Evolutionary conservation across 805 yeast genomes (phyloP).

Genomic region (Helenozyma rhizophorensis): DNA sequence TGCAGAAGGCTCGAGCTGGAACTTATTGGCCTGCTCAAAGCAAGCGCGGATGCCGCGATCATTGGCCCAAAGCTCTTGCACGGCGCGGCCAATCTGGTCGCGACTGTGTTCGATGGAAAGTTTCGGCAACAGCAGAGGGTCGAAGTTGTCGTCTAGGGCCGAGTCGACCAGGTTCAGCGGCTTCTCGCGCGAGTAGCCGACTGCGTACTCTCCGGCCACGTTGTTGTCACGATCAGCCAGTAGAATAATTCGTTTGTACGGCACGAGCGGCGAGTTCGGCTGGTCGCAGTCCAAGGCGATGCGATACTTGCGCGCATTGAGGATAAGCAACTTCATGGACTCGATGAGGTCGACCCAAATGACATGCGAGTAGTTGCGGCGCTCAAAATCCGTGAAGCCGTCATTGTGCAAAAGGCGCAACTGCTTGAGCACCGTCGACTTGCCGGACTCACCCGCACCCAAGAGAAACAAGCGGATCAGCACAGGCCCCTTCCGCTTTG

Average conservation of each 20-base stretch:
- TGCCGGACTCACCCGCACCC: slow-evolving; percentile 95
- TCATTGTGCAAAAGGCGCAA: slow-evolving; percentile 80
- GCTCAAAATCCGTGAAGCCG: slow-evolving; percentile 77
- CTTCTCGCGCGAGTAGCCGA: slow-evolving; percentile 7
- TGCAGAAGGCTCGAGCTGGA: slow-evolving; percentile 83
- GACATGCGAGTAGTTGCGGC: slow-evolving; percentile 75
- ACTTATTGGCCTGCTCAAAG: slow-evolving; percentile 60
- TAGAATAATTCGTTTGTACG: slow-evolving; percentile 47
- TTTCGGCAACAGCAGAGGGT: no score
- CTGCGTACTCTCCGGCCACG: slow-evolving; percentile 12
- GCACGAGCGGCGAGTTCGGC: slow-evolving; percentile 42
- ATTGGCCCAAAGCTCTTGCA: slow-evolving; percentile 60
- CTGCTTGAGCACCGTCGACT: slow-evolving; percentile 88
- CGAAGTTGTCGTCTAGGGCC: slow-evolving; percentile 5
- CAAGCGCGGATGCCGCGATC: slow-evolving; percentile 65
- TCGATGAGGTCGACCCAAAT: slow-evolving; percentile 92
- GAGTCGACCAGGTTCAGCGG: slow-evolving; percentile 1
- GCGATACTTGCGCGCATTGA: slow-evolving; percentile 67
- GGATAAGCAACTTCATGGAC: slow-evolving; percentile 69
- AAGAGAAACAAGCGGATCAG: slow-evolving; percentile 70
- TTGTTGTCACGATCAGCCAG: slow-evolving; percentile 36
- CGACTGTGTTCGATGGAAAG: slow-evolving; percentile 26
- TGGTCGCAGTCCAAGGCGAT: slow-evolving; percentile 64
- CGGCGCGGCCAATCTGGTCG: slow-evolving; percentile 66
- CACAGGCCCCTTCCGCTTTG: slow-evolving; percentile 50